A percentile compares a stretch with the other conserved stretches of the same genome.
Conservation (phyloP, 129 eudicot species). For the Chrysanthemum lavandulifolium region DNA sequence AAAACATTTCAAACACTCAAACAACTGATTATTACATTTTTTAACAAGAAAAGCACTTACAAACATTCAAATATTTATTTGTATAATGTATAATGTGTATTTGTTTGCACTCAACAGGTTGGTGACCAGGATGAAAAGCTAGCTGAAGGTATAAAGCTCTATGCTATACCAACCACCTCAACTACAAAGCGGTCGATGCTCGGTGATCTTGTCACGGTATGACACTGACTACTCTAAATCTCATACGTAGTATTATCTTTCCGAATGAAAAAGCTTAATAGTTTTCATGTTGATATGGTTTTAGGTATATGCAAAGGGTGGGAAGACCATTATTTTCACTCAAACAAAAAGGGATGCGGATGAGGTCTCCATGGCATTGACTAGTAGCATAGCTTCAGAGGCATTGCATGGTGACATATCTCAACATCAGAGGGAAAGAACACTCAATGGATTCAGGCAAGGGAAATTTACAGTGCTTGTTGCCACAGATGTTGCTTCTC, state of each 20-base stretch:
- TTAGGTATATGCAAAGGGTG: conserved; percentile 97
- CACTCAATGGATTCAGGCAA: conserved; percentile 85
- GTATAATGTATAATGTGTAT: conserved; percentile 10
- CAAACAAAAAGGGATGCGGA: conserved; percentile 97
- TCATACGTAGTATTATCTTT: neutral
- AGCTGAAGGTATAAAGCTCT: conserved; percentile 92
- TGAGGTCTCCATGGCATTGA: conserved; percentile 78
- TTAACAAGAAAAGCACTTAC: too few relatives aligned
- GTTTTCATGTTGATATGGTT: conserved; percentile 3
- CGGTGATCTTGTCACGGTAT: conserved; percentile 82
- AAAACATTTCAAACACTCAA: too few relatives aligned
- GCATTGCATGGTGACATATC: conserved; percentile 98
- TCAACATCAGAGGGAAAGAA: conserved; percentile 94
- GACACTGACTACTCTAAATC: neutral
- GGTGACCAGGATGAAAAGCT: conserved; percentile 91
- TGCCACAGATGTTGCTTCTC: conserved; percentile 97
- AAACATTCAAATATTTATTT: neutral
- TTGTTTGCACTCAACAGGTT: conserved; percentile 42
- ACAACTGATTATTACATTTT: too few relatives aligned
- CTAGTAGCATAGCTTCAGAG: conserved; percentile 83
- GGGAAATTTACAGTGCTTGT: conserved; percentile 94
- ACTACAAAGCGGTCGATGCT: conserved; percentile 79
- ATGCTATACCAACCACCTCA: conserved; percentile 68
- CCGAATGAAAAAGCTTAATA: neutral
- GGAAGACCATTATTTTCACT: conserved; percentile 91